Evolutionary conservation across 2,329 filamentous ascomycete species (phyloP).

Genomic region (Penicillium palitans): DNA sequence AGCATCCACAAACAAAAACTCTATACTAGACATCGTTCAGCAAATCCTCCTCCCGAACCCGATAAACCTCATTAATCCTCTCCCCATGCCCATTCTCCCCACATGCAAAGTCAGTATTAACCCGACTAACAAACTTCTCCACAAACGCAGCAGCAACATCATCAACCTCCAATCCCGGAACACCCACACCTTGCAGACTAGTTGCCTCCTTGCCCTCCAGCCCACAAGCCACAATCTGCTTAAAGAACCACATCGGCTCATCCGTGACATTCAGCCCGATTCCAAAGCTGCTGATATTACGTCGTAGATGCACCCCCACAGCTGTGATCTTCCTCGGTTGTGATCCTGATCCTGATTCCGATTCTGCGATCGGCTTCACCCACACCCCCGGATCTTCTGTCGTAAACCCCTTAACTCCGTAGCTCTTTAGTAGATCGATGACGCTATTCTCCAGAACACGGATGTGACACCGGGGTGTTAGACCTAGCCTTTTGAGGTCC

Average conservation of each 20-base stretch:
- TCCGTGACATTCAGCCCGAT: constrained; percentile 63
- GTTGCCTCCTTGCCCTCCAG: constrained; percentile 76
- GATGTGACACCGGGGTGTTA: constrained; percentile 76
- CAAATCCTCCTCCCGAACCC: constrained; percentile 36
- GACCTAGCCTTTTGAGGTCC: constrained; percentile 69
- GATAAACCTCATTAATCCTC: constrained; percentile 44
- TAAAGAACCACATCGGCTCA: constrained; percentile 64
- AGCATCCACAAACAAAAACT: neutral
- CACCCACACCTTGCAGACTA: constrained; percentile 62
- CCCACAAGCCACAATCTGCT: constrained; percentile 86
- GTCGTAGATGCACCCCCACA: constrained; percentile 83
- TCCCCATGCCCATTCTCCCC: constrained; percentile 32
- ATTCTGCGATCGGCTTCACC: constrained; percentile 47
- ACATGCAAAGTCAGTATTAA: constrained; percentile 40
- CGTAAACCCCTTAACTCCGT: constrained; percentile 62
- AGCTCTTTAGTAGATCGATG: constrained; percentile 62
- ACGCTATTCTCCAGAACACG: constrained; percentile 74
- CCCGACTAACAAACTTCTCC: constrained; percentile 38
- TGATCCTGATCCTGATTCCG: constrained; percentile 2
- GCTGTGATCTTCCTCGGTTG: constrained; percentile 73
- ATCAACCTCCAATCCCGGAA: constrained; percentile 36
- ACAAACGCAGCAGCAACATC: constrained; percentile 42
- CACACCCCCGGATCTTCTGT: constrained; percentile 84
- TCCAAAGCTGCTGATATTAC: constrained; percentile 81
- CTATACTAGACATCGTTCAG: neutral